These are phyloP conservation scores for Funneliformis geosporum DNA, from an alignment of 192 early-diverging fungal genomes.

Conservation along the genomic window DNA sequence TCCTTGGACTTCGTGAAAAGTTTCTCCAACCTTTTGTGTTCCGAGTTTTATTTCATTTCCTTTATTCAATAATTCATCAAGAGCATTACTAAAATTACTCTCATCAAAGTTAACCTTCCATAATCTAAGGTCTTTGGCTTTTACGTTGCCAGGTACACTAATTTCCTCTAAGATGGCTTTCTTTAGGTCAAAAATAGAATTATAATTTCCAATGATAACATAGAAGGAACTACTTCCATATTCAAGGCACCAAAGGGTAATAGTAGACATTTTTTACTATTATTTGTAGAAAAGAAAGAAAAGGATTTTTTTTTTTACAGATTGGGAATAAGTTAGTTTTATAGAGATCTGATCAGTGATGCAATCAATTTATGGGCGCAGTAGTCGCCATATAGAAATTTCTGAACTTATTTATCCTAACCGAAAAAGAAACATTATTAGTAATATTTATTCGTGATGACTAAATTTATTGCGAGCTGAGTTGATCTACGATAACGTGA, in stretches of 20 bases:
- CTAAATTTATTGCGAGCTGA: too few species aligned
- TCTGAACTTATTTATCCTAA: too few species aligned
- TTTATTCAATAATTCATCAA: too few species aligned
- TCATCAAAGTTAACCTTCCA: not conserved
- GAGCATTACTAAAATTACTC: not conserved
- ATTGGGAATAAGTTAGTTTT: constrained; percentile 5
- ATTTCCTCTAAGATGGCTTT: constrained; percentile 23
- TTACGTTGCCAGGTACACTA: constrained; percentile 5
- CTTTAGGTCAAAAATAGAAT: constrained; percentile 18
- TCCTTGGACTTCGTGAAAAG: too few species aligned
- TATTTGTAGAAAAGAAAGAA: not conserved
- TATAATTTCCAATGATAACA: constrained; percentile 3
- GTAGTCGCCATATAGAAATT: too few species aligned
- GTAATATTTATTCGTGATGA: too few species aligned
- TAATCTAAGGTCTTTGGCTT: constrained; percentile 8
- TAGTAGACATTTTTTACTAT: constrained; percentile 14
- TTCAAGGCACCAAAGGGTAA: constrained; percentile 25
- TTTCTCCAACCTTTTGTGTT: too few species aligned
- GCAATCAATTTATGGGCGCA: too few species aligned
- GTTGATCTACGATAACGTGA: too few species aligned
- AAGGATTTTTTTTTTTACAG: constrained; percentile 13
- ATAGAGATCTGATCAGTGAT: too few species aligned
- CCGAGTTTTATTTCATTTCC: too few species aligned
- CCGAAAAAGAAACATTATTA: too few species aligned
- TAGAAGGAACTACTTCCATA: constrained; percentile 9